Percentiles rank a stretch among this genome's conserved stretches.
These are phyloP conservation scores for Macrolepiota fuliginosa DNA, from an alignment of 768 basidiomycete genomes.

Conservation along the genomic window DNA sequence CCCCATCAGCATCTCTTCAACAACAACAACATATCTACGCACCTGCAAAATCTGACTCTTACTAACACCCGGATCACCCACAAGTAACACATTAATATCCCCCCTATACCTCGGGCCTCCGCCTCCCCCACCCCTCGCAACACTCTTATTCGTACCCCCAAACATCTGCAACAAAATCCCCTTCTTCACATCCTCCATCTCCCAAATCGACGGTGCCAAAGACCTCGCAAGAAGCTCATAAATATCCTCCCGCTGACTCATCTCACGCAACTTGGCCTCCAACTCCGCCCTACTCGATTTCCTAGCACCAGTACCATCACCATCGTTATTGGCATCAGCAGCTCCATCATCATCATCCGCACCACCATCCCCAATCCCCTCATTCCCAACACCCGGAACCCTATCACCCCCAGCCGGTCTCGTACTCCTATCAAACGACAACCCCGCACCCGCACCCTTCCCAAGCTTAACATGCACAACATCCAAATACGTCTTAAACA, in stretches of 20 bases:
- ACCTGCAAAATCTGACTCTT: constrained; percentile 96
- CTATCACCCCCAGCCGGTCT: constrained; percentile 67
- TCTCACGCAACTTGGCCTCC: constrained; percentile 72
- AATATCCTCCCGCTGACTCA: constrained; percentile 74
- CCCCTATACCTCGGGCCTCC: constrained; percentile 97
- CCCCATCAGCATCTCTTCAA: background rate
- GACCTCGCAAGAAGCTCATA: constrained; percentile 84
- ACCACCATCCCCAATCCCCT: constrained; percentile 68
- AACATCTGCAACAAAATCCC: constrained; percentile 95
- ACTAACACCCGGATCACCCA: constrained; percentile 96
- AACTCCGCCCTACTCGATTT: constrained; percentile 62
- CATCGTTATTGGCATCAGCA: constrained; percentile 22
- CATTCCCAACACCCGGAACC: constrained; percentile 65
- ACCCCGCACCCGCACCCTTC: constrained; percentile 41
- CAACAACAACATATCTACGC: constrained; percentile 15
- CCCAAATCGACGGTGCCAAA: constrained; percentile 94
- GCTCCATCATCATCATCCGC: constrained; percentile 39
- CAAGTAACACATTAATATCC: constrained; percentile 95
- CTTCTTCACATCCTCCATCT: constrained; percentile 99
- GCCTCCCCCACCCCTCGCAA: constrained; percentile 88
- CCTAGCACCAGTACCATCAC: constrained; percentile 37
- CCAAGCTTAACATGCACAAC: constrained; percentile 83
- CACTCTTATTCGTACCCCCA: constrained; percentile 96
- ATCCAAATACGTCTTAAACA: constrained; percentile 98
- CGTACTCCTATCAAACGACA: constrained; percentile 81